phyloP scores from a whole-genome alignment of 805 yeast genomes.

The Saccharomycopsis fermentans region DNA sequence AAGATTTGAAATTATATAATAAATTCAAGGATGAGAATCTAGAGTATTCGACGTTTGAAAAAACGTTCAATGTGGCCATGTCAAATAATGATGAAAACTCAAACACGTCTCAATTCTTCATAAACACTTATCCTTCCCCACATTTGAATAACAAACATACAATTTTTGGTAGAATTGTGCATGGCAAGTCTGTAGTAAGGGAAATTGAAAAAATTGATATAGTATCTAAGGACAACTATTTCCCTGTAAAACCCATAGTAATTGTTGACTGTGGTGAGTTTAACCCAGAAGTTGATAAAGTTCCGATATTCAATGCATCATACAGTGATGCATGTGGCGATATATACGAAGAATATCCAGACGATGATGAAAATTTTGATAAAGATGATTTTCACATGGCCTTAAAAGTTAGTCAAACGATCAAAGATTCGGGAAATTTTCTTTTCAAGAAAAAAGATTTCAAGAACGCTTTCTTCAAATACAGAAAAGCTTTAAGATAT shows the following conservation, averaged over 20 bases:
- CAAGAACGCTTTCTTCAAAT: constrained; percentile 49
- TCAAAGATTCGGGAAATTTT: constrained; percentile 59
- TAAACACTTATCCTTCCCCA: constrained; percentile 57
- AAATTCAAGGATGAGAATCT: constrained; percentile 51
- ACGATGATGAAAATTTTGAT: constrained; percentile 53
- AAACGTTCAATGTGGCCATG: constrained; percentile 49
- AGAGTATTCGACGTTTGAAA: constrained; percentile 28
- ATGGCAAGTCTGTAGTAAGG: constrained; percentile 62
- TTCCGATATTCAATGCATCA: constrained; percentile 57
- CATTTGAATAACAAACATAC: constrained; percentile 72
- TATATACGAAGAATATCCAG: constrained; percentile 66
- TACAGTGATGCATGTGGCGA: constrained; percentile 57
- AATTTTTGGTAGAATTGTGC: constrained; percentile 61
- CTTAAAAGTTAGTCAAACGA: constrained; percentile 38
- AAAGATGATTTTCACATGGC: constrained; percentile 47
- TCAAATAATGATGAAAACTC: constrained; percentile 46
- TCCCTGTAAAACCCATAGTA: constrained; percentile 32
- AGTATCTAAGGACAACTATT: constrained; percentile 31
- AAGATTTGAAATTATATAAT: constrained; percentile 25
- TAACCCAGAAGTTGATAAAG: constrained; percentile 34
- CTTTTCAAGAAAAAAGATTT: constrained; percentile 44
- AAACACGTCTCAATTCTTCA: constrained; percentile 62
- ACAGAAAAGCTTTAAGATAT: constrained; percentile 55
- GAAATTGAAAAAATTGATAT: constrained; percentile 46
- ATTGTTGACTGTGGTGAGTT: constrained; percentile 57